phyloP scores from a whole-genome alignment of 1,284 basidiomycete species.

The Cryptococcus sp. region DNA sequence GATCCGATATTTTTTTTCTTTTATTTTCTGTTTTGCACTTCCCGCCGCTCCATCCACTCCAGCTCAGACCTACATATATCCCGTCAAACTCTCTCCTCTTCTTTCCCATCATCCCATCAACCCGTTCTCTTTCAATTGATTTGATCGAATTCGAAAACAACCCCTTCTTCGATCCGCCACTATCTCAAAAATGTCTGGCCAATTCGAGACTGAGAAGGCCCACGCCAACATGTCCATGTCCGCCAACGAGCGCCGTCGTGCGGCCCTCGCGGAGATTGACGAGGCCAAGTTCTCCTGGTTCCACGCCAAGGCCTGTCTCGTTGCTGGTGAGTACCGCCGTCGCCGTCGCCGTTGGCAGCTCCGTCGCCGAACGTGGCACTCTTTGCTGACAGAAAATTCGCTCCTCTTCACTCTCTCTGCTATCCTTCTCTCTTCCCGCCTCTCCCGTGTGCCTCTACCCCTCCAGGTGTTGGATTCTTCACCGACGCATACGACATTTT shows the following conservation, averaged over 20 bases:
- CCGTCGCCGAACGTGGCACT: background rate
- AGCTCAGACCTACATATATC: too few species aligned
- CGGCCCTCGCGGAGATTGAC: constrained; percentile 72
- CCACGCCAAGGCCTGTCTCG: constrained; percentile 54
- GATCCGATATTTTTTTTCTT: too few species aligned
- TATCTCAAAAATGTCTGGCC: constrained; percentile 10
- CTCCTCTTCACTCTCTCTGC: background rate
- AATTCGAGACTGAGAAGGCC: constrained; percentile 22
- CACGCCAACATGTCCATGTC: constrained; percentile 19
- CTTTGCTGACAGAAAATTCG: background rate
- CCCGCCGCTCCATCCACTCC: too few species aligned
- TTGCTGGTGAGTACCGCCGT: constrained; percentile 47
- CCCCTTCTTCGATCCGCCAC: background rate
- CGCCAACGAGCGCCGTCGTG: constrained; percentile 59
- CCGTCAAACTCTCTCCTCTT: too few species aligned
- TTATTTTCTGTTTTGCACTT: too few species aligned
- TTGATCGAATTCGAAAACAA: too few species aligned
- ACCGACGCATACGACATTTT: constrained; percentile 56
- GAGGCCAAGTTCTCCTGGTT: constrained; percentile 67
- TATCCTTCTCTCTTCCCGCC: constrained; percentile 1
- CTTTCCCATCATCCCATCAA: too few species aligned
- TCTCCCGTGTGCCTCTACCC: too few species aligned
- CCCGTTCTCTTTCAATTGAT: too few species aligned
- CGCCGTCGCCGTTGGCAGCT: too few species aligned
- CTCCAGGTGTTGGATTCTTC: constrained; percentile 48